Evolutionary conservation across 441 rosid species (phyloP).

Genomic region (Euphorbia schlechtendalii): DNA sequence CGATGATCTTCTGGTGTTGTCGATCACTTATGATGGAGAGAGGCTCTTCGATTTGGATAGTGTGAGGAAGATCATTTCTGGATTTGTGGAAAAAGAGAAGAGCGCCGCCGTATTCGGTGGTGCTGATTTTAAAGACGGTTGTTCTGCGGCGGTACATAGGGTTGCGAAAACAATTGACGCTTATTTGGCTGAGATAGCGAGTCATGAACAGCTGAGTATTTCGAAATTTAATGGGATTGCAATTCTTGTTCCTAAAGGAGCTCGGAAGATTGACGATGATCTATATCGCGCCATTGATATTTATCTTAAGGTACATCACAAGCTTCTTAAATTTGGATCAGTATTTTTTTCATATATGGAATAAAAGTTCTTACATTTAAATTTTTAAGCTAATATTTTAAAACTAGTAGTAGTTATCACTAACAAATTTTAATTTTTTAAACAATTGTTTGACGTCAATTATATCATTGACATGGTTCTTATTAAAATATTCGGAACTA

Average conservation of each 20-base stretch:
- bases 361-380: too few species aligned
- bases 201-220: slow-evolving; percentile 45
- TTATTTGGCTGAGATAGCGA: slow-evolving; percentile 72
- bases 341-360: background rate
- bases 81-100: slow-evolving; percentile 73
- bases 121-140: slow-evolving; percentile 35
- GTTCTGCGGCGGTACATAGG: slow-evolving; percentile 47
- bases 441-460: too few species aligned
- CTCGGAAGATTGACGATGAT: slow-evolving; percentile 68
- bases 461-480: too few species aligned
- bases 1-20: slow-evolving; percentile 68
- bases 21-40: slow-evolving; percentile 78
- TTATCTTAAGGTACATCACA: slow-evolving; percentile 54
- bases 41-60: slow-evolving; percentile 68
- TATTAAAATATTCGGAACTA: too few species aligned
- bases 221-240: slow-evolving; percentile 73
- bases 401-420: too few species aligned
- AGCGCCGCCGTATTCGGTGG: slow-evolving; percentile 58
- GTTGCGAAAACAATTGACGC: slow-evolving; percentile 66
- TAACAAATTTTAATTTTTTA: too few species aligned
- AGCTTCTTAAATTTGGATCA: background rate
- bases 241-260: slow-evolving; percentile 57
- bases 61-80: slow-evolving; percentile 59
- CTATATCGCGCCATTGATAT: slow-evolving; percentile 82
- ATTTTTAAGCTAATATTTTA: too few species aligned